Conservation (phyloP, 345 rosid genomes). For the Noccaea bulbosa region DNA sequence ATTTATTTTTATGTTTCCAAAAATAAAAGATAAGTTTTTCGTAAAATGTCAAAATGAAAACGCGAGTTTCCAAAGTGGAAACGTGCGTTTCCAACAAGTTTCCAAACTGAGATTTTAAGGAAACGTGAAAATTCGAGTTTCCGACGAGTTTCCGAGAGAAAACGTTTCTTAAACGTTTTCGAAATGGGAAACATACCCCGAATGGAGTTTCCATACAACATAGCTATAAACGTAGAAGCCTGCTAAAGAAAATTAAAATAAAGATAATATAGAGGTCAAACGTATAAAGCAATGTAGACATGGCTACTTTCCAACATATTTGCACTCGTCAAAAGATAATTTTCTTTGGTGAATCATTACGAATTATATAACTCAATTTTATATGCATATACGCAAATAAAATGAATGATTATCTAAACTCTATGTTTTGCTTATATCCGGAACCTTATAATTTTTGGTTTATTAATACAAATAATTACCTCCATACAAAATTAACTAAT, state of each 20-base stretch:
- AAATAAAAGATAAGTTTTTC: too few relatives aligned
- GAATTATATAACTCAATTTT: constrained; percentile 10
- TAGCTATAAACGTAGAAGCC: constrained; percentile 3
- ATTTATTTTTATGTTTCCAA: too few relatives aligned
- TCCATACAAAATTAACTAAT: not conserved
- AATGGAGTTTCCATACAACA: too few relatives aligned
- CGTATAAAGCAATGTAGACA: constrained; percentile 34
- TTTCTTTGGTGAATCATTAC: constrained; percentile 9
- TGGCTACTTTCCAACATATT: constrained; percentile 35
- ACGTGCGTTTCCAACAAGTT: too few relatives aligned
- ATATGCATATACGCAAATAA: constrained; percentile 11
- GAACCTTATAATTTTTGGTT: constrained; percentile 10
- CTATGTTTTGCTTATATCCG: constrained; percentile 1
- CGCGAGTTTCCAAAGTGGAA: too few relatives aligned
- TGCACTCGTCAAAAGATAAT: constrained; percentile 33
- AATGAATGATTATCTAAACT: constrained; percentile 6
- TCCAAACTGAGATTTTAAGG: too few relatives aligned
- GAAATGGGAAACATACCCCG: too few relatives aligned
- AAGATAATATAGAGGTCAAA: constrained; percentile 38
- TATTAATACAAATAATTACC: not conserved
- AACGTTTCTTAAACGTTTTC: too few relatives aligned
- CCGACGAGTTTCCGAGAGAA: too few relatives aligned
- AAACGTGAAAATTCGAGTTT: too few relatives aligned
- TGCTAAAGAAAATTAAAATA: not conserved
- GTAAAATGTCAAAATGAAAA: too few relatives aligned